Percentiles rank a stretch among this genome's conserved stretches.
phyloP scores from a whole-genome alignment of 164 flowering plant genomes.

The Tetrastigma voinierianum region DNA sequence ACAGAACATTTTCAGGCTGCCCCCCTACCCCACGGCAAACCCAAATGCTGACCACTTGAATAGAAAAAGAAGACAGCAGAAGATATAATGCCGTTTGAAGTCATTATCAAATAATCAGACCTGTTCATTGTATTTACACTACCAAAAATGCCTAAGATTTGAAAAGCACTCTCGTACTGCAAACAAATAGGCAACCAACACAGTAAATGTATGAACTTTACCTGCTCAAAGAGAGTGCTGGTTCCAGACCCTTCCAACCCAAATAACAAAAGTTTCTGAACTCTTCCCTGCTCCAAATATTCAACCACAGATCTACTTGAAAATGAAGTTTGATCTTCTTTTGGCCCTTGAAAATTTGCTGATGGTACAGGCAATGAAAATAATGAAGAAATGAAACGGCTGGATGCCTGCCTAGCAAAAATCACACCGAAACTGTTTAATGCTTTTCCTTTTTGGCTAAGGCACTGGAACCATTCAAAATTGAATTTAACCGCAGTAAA shows the following conservation, averaged over 20 bases:
- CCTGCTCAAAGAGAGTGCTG: conserved; percentile 95
- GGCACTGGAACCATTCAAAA: no score
- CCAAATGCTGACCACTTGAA: no score
- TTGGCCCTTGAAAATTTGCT: conserved; percentile 49
- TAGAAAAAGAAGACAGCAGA: no score
- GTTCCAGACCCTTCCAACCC: conserved; percentile 87
- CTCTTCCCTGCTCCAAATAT: conserved; percentile 59
- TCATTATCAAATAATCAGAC: no score
- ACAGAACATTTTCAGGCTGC: no score
- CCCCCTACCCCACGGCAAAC: no score
- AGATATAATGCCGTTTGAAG: no score
- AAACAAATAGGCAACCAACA: neutral
- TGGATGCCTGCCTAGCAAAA: conserved; percentile 63
- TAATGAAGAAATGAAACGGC: conserved; percentile 63
- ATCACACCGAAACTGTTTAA: conserved; percentile 11
- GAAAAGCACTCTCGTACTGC: no score
- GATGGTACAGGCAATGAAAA: conserved; percentile 80
- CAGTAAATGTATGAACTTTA: conserved; percentile 9
- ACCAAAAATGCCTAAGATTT: no score
- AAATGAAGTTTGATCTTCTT: conserved; percentile 59
- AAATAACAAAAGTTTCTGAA: conserved; percentile 80
- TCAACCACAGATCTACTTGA: conserved; percentile 50
- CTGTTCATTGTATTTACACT: no score
- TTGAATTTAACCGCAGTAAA: no score
- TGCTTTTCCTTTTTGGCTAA: no score